Conservation (phyloP, 495 filamentous ascomycete genomes). For the Aspergillus diversus region DNA sequence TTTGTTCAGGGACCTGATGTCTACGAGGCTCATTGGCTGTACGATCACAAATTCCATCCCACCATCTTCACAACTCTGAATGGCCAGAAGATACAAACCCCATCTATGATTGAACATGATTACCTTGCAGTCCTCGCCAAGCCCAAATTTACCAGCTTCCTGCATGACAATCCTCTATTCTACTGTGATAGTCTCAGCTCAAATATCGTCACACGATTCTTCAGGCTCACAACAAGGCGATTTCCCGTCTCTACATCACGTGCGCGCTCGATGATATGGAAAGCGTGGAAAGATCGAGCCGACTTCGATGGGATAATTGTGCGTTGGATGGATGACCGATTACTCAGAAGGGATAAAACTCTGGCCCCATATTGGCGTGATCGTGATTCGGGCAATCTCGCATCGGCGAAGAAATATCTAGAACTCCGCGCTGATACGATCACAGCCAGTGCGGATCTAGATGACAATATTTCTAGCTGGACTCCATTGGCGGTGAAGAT, state of each 20-base stretch:
- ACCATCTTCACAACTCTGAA: constrained; percentile 62
- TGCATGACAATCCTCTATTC: constrained; percentile 60
- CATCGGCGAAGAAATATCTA: constrained; percentile 57
- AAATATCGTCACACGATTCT: constrained; percentile 48
- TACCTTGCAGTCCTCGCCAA: constrained; percentile 59
- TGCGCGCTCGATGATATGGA: constrained; percentile 65
- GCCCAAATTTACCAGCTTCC: constrained; percentile 56
- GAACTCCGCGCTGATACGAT: constrained; percentile 59
- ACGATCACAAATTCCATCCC: constrained; percentile 66
- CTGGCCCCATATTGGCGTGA: constrained; percentile 61
- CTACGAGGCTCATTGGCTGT: constrained; percentile 59
- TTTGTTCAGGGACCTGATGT: constrained; percentile 58
- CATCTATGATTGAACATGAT: constrained; percentile 63
- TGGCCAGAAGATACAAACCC: constrained; percentile 56
- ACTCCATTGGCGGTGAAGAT: constrained; percentile 64
- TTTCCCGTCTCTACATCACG: constrained; percentile 60
- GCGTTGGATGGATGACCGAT: constrained; percentile 65
- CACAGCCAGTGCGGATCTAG: constrained; percentile 64
- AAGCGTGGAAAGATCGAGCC: constrained; percentile 61
- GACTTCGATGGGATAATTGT: constrained; percentile 64
- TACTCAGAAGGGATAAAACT: constrained; percentile 58
- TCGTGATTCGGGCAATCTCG: constrained; percentile 58
- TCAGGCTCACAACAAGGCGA: constrained; percentile 53
- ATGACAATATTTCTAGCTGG: constrained; percentile 61
- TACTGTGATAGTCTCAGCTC: constrained; percentile 52